phyloP scores from a whole-genome alignment of 257 asterid species.

The Solanum neorickii region DNA sequence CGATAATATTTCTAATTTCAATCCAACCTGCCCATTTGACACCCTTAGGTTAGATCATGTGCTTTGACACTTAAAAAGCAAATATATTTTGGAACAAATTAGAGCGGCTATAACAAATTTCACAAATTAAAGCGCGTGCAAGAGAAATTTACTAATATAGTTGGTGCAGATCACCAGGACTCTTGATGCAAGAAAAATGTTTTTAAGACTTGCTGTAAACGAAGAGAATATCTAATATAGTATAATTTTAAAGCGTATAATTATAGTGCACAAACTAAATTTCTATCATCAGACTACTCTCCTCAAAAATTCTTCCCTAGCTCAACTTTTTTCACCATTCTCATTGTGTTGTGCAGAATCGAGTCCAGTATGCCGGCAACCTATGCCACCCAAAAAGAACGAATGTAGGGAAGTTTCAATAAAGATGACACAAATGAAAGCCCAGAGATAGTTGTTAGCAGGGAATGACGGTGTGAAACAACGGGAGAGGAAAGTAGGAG shows the following conservation, averaged over 20 bases:
- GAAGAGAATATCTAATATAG: background rate
- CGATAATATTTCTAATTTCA: no score
- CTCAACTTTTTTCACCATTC: constrained; percentile 69
- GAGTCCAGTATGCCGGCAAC: constrained; percentile 94
- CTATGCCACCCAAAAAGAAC: constrained; percentile 27
- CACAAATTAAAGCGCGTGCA: no score
- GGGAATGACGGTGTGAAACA: background rate
- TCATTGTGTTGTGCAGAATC: constrained; percentile 53
- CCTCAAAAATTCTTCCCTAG: constrained; percentile 74
- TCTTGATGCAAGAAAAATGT: background rate
- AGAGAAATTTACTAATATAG: no score
- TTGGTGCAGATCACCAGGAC: background rate
- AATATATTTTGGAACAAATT: no score
- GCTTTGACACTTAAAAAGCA: no score
- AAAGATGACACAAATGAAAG: background rate
- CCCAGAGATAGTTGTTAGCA: background rate
- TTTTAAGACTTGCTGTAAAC: background rate
- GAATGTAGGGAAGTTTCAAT: background rate
- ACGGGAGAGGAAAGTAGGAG: background rate
- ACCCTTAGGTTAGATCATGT: no score
- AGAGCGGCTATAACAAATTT: no score
- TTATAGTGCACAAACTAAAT: background rate
- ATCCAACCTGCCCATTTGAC: no score
- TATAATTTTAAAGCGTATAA: background rate
- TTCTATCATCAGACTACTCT: background rate